A percentile compares a stretch with the other conserved stretches of the same genome.
Conservation (phyloP, 345 rosid species). For the Gossypium herbaceum region DNA sequence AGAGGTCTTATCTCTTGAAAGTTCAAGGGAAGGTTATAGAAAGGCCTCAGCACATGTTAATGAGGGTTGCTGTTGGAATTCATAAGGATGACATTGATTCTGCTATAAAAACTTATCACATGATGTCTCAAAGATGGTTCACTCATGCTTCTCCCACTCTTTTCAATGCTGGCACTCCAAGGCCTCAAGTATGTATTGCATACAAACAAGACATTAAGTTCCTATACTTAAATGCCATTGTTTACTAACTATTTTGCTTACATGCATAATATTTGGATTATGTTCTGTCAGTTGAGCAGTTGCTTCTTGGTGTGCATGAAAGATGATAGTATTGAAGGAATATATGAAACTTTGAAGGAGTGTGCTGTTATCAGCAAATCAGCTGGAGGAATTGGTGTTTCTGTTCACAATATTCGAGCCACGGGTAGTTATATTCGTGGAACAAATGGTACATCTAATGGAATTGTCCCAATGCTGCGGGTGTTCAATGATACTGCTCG, state of each 20-base stretch:
- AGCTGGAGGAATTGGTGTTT: slow-evolving; percentile 91
- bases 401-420: slow-evolving; percentile 79
- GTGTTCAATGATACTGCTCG: slow-evolving; percentile 88
- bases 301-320: slow-evolving; percentile 91
- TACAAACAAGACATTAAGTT: not conserved
- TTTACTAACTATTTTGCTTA: not conserved
- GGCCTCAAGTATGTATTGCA: slow-evolving; percentile 56
- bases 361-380: slow-evolving; percentile 96
- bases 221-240: not conserved
- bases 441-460: slow-evolving; percentile 80
- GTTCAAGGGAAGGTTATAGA: slow-evolving; percentile 85
- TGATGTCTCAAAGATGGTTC: slow-evolving; percentile 95
- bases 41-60: slow-evolving; percentile 91
- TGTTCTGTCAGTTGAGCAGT: slow-evolving; percentile 65
- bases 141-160: slow-evolving; percentile 97
- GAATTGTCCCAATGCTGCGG: slow-evolving; percentile 75
- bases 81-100: slow-evolving; percentile 78
- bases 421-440: slow-evolving; percentile 84
- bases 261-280: not conserved
- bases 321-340: slow-evolving; percentile 91
- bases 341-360: slow-evolving; percentile 86
- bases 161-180: slow-evolving; percentile 89
- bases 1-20: slow-evolving; percentile 83
- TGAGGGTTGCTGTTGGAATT: slow-evolving; percentile 93
- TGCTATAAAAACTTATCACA: slow-evolving; percentile 66